Evolutionary conservation across 1,139 yeast genomes (phyloP).

Genomic region (Geotrichum bryndzae): DNA sequence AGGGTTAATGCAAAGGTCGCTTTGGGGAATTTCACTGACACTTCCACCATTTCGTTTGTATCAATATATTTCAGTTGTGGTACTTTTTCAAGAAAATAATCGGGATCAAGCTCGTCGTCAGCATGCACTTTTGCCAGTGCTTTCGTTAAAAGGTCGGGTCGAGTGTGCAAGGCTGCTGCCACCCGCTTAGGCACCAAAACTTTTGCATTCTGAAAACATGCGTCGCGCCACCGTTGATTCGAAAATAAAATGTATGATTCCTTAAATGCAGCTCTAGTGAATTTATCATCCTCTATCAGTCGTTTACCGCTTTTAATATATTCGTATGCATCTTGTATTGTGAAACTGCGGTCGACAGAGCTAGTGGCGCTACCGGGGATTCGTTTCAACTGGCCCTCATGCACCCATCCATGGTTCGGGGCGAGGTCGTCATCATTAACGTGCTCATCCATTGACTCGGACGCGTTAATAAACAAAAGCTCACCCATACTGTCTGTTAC

Average conservation of each 20-base stretch:
- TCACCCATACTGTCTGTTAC: constrained; percentile 15
- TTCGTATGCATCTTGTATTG: constrained; percentile 6
- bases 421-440: constrained; percentile 9
- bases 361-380: constrained; percentile 1
- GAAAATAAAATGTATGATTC: neutral
- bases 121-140: neutral
- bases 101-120: constrained; percentile 1
- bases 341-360: neutral
- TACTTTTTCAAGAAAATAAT: neutral
- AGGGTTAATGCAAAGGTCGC: constrained; percentile 5
- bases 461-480: constrained; percentile 7
- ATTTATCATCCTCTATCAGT: neutral
- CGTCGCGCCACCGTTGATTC: neutral
- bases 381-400: constrained; percentile 4
- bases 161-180: neutral
- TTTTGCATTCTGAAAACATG: constrained; percentile 7
- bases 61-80: neutral
- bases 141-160: neutral
- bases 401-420: constrained; percentile 13
- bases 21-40: constrained; percentile 12
- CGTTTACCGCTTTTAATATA: constrained; percentile 1
- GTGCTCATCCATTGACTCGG: constrained; percentile 1
- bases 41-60: constrained; percentile 3
- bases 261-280: neutral
- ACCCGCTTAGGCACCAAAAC: constrained; percentile 12